Evolutionary conservation across 306 rosid species (phyloP).

Genomic region (Pueraria montana): DNA sequence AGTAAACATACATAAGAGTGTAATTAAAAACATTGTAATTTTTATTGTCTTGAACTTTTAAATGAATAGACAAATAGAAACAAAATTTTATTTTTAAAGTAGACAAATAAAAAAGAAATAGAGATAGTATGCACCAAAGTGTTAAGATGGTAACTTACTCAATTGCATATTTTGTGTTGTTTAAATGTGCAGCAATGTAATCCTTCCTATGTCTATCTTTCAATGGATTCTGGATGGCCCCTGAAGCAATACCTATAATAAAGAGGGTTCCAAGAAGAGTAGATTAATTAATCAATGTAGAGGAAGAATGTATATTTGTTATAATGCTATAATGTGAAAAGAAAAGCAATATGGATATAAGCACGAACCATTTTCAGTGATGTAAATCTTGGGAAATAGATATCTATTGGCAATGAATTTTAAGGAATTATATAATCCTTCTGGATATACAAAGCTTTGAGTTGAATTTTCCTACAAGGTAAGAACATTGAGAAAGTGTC

Average conservation of each 20-base stretch:
- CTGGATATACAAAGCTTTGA: conserved; percentile 14
- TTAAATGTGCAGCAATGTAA: conserved; percentile 40
- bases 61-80: background rate
- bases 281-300: background rate
- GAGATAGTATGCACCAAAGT: no score
- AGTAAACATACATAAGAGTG: no score
- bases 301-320: background rate
- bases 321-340: background rate
- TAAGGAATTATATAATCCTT: conserved; percentile 49
- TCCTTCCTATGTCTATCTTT: conserved; percentile 43
- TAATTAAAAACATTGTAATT: background rate
- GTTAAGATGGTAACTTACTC: conserved; percentile 36
- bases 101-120: background rate
- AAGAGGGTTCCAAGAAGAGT: background rate
- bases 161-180: conserved; percentile 17
- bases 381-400: conserved; percentile 42
- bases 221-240: background rate
- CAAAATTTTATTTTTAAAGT: background rate
- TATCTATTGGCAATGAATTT: conserved; percentile 31
- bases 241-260: conserved; percentile 29
- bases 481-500: background rate
- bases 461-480: background rate
- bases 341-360: background rate
- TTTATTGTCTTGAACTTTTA: background rate
- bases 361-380: conserved; percentile 55